phyloP scores from a whole-genome alignment of 1,139 yeast species.

The Pichia sp. region DNA sequence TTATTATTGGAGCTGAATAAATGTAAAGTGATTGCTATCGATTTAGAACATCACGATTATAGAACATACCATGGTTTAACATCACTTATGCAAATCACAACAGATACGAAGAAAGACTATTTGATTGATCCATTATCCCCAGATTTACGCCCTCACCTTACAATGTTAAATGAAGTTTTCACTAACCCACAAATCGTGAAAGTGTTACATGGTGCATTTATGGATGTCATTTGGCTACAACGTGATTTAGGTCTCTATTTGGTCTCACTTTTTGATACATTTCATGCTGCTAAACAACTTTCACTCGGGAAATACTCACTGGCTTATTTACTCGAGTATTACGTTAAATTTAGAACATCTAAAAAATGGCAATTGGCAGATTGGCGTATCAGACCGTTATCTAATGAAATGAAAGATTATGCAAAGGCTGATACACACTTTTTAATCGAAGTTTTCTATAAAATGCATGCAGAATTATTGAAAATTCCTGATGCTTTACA shows the following conservation, averaged over 20 bases:
- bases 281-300: constrained; percentile 73
- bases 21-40: constrained; percentile 77
- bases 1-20: constrained; percentile 50
- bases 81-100: constrained; percentile 88
- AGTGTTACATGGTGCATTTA: constrained; percentile 92
- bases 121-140: constrained; percentile 52
- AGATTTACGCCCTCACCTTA: constrained; percentile 64
- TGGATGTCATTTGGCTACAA: constrained; percentile 97
- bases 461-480: constrained; percentile 53
- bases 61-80: constrained; percentile 87
- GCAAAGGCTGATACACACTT: constrained; percentile 97
- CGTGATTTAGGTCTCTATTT: constrained; percentile 88
- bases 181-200: constrained; percentile 75
- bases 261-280: constrained; percentile 88
- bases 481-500: constrained; percentile 37
- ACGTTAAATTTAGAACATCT: constrained; percentile 79
- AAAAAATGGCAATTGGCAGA: constrained; percentile 95
- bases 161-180: constrained; percentile 62
- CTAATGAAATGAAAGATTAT: constrained; percentile 69
- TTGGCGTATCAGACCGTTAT: constrained; percentile 89
- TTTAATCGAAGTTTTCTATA: constrained; percentile 70
- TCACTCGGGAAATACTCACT: constrained; percentile 78
- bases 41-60: constrained; percentile 92
- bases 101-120: constrained; percentile 38
- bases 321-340: constrained; percentile 74